Conservation (phyloP, 2,329 filamentous ascomycete genomes). For the Aureobasidium vineae region DNA sequence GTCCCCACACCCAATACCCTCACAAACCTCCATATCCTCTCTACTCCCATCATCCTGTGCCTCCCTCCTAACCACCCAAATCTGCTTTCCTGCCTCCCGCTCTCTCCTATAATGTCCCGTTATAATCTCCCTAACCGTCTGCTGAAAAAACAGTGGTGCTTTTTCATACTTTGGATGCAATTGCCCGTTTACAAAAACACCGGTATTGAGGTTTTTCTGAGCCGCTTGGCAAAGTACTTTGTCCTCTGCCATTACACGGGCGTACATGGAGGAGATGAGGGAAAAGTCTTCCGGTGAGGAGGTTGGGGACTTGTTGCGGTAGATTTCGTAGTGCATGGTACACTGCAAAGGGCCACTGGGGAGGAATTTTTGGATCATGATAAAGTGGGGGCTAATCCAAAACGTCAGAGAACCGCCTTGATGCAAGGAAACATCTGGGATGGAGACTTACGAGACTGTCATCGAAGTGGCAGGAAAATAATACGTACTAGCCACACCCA, state of each 20-base stretch:
- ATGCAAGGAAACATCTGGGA: too few species aligned
- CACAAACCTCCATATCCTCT: constrained; percentile 8
- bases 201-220: constrained; percentile 60
- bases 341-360: constrained; percentile 53
- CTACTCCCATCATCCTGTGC: background rate
- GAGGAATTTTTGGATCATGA: constrained; percentile 63
- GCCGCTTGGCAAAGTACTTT: constrained; percentile 61
- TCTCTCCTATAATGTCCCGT: constrained; percentile 51
- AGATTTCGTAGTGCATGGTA: constrained; percentile 62
- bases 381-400: constrained; percentile 57
- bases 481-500: constrained; percentile 50
- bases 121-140: constrained; percentile 50
- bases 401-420: too few species aligned
- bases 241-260: constrained; percentile 63
- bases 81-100: constrained; percentile 45
- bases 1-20: constrained; percentile 4
- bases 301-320: constrained; percentile 58
- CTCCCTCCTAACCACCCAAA: constrained; percentile 53
- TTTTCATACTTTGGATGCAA: constrained; percentile 62
- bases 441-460: constrained; percentile 52
- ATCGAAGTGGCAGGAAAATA: constrained; percentile 54
- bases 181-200: constrained; percentile 62
- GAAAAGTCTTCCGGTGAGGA: constrained; percentile 59
- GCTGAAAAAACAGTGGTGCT: constrained; percentile 50
- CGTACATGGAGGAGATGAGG: constrained; percentile 59